Base-by-base conservation (phyloP, 202 grass and related monocot species). In the Saccharum hybrid region DNA sequence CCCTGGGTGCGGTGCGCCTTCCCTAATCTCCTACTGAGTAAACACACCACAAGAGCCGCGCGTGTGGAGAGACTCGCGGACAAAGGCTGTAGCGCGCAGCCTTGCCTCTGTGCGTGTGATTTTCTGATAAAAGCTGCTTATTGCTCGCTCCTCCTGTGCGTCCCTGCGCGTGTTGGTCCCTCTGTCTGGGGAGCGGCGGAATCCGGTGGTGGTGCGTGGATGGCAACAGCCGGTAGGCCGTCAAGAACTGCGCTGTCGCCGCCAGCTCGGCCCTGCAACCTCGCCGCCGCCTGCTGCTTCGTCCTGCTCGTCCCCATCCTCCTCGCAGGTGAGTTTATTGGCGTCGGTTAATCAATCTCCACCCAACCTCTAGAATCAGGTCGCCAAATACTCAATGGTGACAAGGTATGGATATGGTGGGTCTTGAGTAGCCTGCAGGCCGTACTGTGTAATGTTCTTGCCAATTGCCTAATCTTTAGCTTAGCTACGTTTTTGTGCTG, bases 321-420 rank as follows among this genome's bases (percentile, higher is more conserved):
- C 16, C 77, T 85, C 0, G n/a, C 82, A 45, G 71, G 87, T 85
- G 54, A 39, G 82, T 63, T 75, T 3, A 1, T 0, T n/a, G 13
- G 28, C 14, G 26, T 62, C 10, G 7, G 19, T 48, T 19, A 26
- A 49, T 42, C 4, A 1, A 28, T 13, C 46, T 21, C 28, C 63
- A 61, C 21, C 59, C 22, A 62, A 26, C 59, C n/a, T 36, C 34
- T 36, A 36, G 34, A 36, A 36, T 36, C 34, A 36, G 34, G 0
- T 8, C 18, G n/a, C n/a, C 10, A 45, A 45, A 70, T 14, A 19
- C 9, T 1, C 12, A 52, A 12, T 7, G 0, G 38, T 69, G 66
- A 23, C 42, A 70, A 40, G 38, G 40, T 69, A 22, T 69, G 66
- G 49, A 39, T 60, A 39, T 49, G 45, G 30, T 63, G 12, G 28